These are phyloP conservation scores for Byssothecium circinans DNA, from an alignment of 2,329 filamentous ascomycete species.

Conservation along the genomic window DNA sequence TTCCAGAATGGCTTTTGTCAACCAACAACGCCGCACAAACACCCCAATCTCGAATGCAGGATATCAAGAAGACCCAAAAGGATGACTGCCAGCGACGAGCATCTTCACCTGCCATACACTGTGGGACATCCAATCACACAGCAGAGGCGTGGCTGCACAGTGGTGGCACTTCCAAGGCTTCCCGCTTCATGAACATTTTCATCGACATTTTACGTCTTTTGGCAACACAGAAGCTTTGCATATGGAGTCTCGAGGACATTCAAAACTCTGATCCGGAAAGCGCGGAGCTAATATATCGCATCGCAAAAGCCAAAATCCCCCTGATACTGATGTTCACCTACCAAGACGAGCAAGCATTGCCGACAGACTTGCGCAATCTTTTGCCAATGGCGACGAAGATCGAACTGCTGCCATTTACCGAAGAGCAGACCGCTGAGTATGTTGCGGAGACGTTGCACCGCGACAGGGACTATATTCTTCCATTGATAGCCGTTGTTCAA, in stretches of 20 bases:
- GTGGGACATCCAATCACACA: constrained; percentile 38
- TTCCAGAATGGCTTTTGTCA: constrained; percentile 66
- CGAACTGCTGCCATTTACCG: constrained; percentile 70
- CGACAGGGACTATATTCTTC: constrained; percentile 68
- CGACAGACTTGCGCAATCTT: constrained; percentile 41
- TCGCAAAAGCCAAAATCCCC: constrained; percentile 75
- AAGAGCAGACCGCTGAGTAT: constrained; percentile 79
- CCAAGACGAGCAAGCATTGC: constrained; percentile 45
- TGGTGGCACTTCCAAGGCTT: constrained; percentile 54
- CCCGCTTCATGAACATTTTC: constrained; percentile 83
- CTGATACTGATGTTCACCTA: constrained; percentile 70
- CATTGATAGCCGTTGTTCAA: constrained; percentile 81
- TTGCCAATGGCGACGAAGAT: constrained; percentile 61
- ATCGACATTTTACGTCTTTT: constrained; percentile 83
- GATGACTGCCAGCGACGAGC: constrained; percentile 19
- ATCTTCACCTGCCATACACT: constrained; percentile 42
- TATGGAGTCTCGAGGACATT: constrained; percentile 84
- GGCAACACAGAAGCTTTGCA: constrained; percentile 81
- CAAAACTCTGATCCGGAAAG: constrained; percentile 90
- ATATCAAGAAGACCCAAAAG: constrained; percentile 18
- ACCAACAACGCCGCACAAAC: constrained; percentile 23
- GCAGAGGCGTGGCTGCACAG: constrained; percentile 51
- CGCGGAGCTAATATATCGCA: constrained; percentile 77
- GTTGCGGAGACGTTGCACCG: constrained; percentile 80
- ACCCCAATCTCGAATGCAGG: constrained; percentile 28